Base-by-base conservation (phyloP, 495 filamentous ascomycete genomes). In the Penicillium dipodomyicola region DNA sequence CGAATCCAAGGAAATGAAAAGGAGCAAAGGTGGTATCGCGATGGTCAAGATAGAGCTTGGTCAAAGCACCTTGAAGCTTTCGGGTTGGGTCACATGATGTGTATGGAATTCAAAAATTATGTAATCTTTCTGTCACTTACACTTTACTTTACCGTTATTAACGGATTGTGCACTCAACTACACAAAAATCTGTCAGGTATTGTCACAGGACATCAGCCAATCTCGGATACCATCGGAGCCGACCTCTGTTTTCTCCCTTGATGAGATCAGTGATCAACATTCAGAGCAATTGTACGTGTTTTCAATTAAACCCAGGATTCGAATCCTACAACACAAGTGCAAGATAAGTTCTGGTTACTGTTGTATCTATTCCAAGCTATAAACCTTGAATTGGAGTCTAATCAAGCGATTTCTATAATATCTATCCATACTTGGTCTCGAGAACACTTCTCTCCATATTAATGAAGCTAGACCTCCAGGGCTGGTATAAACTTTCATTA, bases 161-260 rank as follows among this genome's bases (percentile, higher is more conserved):
- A 12, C 7, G 6, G 11, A 19, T 20, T 19, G 5, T n/a, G 14
- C 4, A 6, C 6, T 15, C 15, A 14, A 7, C n/a, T 0, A 37
- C 2, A 4, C 12, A 1, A 17, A 25, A 4, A 4, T 35, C 4
- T 0, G n/a, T 20, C 0, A 8, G 5, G 50, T 52, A 42, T 30
- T 42, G 50, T 39, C 8, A 42, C 19, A 19, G 3, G 5, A 10
- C 15, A 30, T 49, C 33, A 59, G 46, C 32, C 30, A 29, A 42
- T 58, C 42, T 65, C 65, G 65, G 65, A 67, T 65, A 65, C 44
- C 54, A 48, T 58, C 65, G 65, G 62, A 58, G 32, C 57, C 51
- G 62, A 53, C 19, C 19, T 29, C 27, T 8, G 27, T 23, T 25
- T 27, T 32, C 22, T 40, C 37, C 48, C 54, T 52, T 57, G 55